phyloP scores from a whole-genome alignment of 1,139 yeast genomes.

The Taphrina wiesneri region DNA sequence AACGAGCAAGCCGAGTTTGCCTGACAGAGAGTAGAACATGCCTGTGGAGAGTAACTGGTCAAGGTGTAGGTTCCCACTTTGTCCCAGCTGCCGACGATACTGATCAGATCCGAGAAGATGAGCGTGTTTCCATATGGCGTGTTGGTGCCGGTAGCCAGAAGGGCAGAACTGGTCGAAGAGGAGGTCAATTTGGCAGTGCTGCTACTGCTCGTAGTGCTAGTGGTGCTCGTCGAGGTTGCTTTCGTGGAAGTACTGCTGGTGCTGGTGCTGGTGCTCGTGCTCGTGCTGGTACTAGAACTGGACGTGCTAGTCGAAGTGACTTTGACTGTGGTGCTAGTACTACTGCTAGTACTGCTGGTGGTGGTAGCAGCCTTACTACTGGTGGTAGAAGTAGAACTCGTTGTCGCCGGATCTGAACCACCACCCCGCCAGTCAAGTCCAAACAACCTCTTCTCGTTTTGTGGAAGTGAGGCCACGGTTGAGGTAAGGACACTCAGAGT shows the following conservation, averaged over 20 bases:
- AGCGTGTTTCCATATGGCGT: slow-evolving; percentile 11
- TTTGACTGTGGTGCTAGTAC: neutral
- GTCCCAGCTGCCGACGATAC: neutral
- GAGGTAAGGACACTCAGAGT: slow-evolving; percentile 1
- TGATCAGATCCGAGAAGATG: neutral
- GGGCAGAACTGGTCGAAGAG: neutral
- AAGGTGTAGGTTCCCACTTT: slow-evolving; percentile 1
- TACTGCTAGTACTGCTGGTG: neutral
- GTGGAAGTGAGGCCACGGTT: neutral
- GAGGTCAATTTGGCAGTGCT: neutral
- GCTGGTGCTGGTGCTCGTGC: neutral
- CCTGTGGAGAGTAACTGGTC: neutral
- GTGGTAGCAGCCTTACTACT: neutral
- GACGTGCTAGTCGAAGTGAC: neutral
- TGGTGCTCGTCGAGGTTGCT: neutral
- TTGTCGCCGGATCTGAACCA: neutral
- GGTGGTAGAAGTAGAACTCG: neutral
- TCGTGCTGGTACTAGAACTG: neutral
- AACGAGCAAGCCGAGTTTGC: slow-evolving; percentile 2
- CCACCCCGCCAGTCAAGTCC: neutral
- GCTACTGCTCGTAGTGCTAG: neutral
- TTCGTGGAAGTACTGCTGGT: neutral
- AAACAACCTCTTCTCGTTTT: slow-evolving; percentile 15
- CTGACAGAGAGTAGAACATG: slow-evolving; percentile 3
- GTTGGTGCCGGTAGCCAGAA: slow-evolving; percentile 16